Base-by-base conservation (phyloP, 345 rosid genomes). In the Eucalyptus tenuipes region DNA sequence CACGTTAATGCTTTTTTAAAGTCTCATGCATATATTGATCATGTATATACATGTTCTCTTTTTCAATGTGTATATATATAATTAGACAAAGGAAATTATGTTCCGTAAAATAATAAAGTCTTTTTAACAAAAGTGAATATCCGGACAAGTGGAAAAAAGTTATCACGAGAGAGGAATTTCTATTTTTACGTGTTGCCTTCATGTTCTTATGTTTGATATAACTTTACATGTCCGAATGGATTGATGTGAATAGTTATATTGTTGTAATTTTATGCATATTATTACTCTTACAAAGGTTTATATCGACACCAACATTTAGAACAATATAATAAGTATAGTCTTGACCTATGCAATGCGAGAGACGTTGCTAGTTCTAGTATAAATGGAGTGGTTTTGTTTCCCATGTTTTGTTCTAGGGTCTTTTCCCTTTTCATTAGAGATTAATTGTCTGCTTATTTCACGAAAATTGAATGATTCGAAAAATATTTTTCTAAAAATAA, bases 371-470 rank as follows among this genome's bases (percentile, higher is more conserved):
- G 16, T 59, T 59, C 31, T 27, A 59, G 66, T 25, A 61, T 61
- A 27, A 27, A 61, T 13, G 68, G 68, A 29, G 17, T 29, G 8
- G 68, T 29, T 13, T 61, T 61, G 33, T 29, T 61, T 61, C 68
- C 68, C 68, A 6, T 0, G n/a, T 61, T 61, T 61, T 61, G 9
- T 61, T 61, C 33, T 12, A 61, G 33, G 9, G 37, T 64, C 75
- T 61, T 61, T 13, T 29, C 75, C 1, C 75, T 14, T 64, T 64
- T 64, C 37, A 64, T 7, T 29, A 13, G 5, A 29, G 17, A 27
- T 25, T 5, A 59, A 24, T 2, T 1, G 2, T 2, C 13, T 7
- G 14, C 4, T 59, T 25, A 57, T 25, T 57, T 57, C 0, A 0
- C 0, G 4, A 57, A 57, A 57, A 57, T 57, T 57, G 27, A 57